Base-by-base conservation (phyloP, 352 stramenopile genomes). In the Globisporangium viniferum region DNA sequence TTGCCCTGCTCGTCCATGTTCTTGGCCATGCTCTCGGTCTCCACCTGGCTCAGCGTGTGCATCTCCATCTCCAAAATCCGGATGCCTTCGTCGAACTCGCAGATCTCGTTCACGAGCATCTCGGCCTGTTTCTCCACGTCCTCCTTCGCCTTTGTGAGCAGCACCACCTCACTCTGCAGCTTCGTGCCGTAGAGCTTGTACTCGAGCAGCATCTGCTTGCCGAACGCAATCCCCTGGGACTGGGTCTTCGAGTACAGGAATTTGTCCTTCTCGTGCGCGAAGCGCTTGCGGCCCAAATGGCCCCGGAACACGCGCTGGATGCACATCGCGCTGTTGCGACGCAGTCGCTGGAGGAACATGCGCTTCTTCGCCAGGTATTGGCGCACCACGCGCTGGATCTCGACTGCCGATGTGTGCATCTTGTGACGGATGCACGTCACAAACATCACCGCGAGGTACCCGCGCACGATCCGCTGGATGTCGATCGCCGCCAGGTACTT, bases 181-280 rank as follows among this genome's bases (percentile, higher is more conserved):
- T 97, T 93, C 35, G 93, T 98, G 9, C 90, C 95, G 67, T 97
- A 91, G 8, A 98, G 79, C 72, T 98, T 98, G 86, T 98, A 98
- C 80, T 98, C 94, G 18, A 98, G 73, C 22, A 98, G 84, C 79
- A 98, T 96, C 75, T 98, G 94, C 64, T 97, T 93, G 48, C 93
- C 96, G 68, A 98, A 97, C 68, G 97, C 89, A 69, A 99, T 97
- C 15, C 94, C 93, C 72, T 97, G 93, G 4, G 82, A 91, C 80
- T 99, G 96, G 46, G 86, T 96, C 57, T 94, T 94, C 48, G 86
- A 96, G 64, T 98, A 98, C 56, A 98, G 76, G 64, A 97, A 98
- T 71, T 97, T 98, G 62, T 98, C 92, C n/a, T 89, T 79, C 78
- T 99, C 95, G 18, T 82, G 73, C 1, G 54, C 68, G 35, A 94